Conservation (phyloP, 768 basidiomycete species). For the Russula compacta region DNA sequence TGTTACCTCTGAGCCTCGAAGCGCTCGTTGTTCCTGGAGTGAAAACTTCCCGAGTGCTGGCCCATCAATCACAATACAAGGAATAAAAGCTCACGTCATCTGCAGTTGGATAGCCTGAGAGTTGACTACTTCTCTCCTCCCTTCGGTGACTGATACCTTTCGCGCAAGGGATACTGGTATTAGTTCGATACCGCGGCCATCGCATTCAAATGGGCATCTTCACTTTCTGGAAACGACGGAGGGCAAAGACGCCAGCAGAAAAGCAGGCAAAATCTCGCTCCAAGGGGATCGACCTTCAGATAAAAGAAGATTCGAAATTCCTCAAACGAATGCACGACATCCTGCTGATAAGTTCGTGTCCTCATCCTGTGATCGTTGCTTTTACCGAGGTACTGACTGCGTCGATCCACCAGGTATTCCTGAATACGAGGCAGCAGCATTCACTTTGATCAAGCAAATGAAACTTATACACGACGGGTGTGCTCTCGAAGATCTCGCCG, state of each 20-base stretch:
- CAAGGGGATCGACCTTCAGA: constrained; percentile 67
- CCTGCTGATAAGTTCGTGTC: constrained; percentile 62
- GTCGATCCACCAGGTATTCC: neutral
- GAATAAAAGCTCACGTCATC: no score
- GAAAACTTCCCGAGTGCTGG: no score
- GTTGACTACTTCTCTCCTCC: no score
- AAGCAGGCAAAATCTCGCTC: constrained; percentile 39
- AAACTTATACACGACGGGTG: constrained; percentile 29
- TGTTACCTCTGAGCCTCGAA: no score
- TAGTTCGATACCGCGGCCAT: no score
- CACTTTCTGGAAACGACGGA: neutral
- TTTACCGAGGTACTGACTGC: neutral
- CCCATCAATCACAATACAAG: no score
- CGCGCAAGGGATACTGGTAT: no score
- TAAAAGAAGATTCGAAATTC: constrained; percentile 75
- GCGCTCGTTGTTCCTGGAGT: no score
- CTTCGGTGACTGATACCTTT: no score
- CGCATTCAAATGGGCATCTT: neutral
- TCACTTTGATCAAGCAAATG: neutral
- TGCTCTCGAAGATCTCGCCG: constrained; percentile 25
- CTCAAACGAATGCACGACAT: constrained; percentile 85
- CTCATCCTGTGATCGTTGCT: neutral
- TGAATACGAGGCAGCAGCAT: neutral
- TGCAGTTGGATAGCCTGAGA: no score
- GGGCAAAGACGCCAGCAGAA: neutral